phyloP scores from a whole-genome alignment of 1,139 yeast species.

The Williopsis jadinii region DNA sequence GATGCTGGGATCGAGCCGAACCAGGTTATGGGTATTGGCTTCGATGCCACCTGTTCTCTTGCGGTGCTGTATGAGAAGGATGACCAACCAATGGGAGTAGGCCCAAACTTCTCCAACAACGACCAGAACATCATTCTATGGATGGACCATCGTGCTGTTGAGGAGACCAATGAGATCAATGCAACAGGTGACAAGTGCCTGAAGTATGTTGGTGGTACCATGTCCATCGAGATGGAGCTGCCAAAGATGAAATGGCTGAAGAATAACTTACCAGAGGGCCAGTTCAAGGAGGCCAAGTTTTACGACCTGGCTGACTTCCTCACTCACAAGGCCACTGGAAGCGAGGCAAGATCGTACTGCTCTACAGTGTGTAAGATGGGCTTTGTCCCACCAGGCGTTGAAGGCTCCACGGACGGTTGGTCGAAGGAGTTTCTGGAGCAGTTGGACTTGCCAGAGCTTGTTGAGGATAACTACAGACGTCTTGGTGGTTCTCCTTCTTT shows the following conservation, averaged over 20 bases:
- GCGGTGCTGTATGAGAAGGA: constrained; percentile 65
- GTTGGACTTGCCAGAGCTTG: constrained; percentile 71
- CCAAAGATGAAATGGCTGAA: constrained; percentile 97
- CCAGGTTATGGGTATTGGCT: constrained; percentile 79
- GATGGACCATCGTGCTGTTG: constrained; percentile 98
- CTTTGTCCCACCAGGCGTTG: constrained; percentile 85
- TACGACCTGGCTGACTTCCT: constrained; percentile 88
- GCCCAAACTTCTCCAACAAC: constrained; percentile 73
- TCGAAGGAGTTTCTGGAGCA: constrained; percentile 62
- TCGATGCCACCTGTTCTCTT: constrained; percentile 94
- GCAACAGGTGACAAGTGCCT: constrained; percentile 71
- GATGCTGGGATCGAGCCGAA: constrained; percentile 68
- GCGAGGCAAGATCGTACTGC: constrained; percentile 80
- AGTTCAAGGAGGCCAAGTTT: constrained; percentile 64
- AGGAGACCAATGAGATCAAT: constrained; percentile 78
- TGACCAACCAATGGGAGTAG: constrained; percentile 78
- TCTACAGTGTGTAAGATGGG: constrained; percentile 96
- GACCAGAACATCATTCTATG: constrained; percentile 83
- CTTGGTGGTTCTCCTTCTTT: constrained; percentile 79
- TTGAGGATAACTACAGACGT: constrained; percentile 65
- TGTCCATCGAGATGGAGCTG: constrained; percentile 97
- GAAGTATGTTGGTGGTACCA: constrained; percentile 92
- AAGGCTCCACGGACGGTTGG: constrained; percentile 85
- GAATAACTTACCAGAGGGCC: constrained; percentile 64
- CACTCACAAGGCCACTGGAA: constrained; percentile 85